phyloP scores from a whole-genome alignment of 495 filamentous ascomycete species.

The Penicillium canariense region DNA sequence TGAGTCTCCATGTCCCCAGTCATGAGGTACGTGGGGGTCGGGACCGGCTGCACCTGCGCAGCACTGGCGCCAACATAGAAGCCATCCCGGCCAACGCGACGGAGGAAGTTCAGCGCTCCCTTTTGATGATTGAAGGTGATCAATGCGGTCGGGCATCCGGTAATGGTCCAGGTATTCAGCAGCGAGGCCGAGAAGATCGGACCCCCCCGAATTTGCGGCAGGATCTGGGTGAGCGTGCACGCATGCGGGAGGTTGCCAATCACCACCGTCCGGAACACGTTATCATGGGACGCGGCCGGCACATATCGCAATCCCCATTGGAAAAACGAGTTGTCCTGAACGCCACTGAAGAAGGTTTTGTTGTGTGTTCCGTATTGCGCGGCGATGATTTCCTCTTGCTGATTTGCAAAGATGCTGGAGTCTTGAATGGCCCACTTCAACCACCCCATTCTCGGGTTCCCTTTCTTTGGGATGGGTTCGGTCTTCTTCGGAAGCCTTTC shows the following conservation, averaged over 20 bases:
- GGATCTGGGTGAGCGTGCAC: slow-evolving; percentile 21
- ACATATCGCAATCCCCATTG: slow-evolving; percentile 37
- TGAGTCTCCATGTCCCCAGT: slow-evolving; percentile 14
- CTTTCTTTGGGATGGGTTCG: not conserved
- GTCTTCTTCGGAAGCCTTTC: too few species aligned
- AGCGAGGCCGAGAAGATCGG: slow-evolving; percentile 30
- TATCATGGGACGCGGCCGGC: slow-evolving; percentile 13
- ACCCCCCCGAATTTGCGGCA: slow-evolving; percentile 26
- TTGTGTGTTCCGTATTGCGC: not conserved
- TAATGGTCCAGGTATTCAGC: slow-evolving; percentile 27
- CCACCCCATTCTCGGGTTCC: slow-evolving; percentile 14
- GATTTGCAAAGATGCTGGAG: slow-evolving; percentile 23
- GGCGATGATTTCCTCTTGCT: not conserved
- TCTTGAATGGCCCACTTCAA: slow-evolving; percentile 26
- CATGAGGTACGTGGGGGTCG: slow-evolving; percentile 37
- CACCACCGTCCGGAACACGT: slow-evolving; percentile 31
- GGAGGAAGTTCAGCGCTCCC: slow-evolving; percentile 24
- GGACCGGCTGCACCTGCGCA: slow-evolving; percentile 24
- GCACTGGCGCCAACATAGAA: slow-evolving; percentile 13
- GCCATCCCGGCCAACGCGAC: slow-evolving; percentile 6
- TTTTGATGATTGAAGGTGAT: slow-evolving; percentile 29
- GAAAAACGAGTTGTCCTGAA: slow-evolving; percentile 25
- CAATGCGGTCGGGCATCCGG: slow-evolving; percentile 29
- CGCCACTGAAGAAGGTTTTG: slow-evolving; percentile 14
- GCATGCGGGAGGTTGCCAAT: slow-evolving; percentile 29